These are phyloP conservation scores for Colletotrichum destructivum DNA, from an alignment of 2,329 filamentous ascomycete genomes.

Conservation along the genomic window DNA sequence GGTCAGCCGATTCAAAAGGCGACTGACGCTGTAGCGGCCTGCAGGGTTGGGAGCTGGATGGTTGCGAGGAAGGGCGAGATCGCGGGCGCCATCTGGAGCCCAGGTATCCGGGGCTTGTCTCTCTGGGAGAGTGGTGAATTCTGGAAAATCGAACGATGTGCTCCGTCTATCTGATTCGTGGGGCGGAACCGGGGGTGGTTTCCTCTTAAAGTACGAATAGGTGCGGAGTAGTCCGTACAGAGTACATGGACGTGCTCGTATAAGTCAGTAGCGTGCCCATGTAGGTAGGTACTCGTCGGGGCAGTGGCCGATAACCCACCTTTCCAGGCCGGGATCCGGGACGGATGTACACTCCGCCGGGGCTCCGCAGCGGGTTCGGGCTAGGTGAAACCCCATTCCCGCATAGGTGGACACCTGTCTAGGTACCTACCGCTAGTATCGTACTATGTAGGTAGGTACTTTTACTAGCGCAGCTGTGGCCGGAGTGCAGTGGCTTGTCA, in stretches of 20 bases:
- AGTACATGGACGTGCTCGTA: neutral
- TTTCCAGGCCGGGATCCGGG: constrained; percentile 21
- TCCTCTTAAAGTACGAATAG: no score
- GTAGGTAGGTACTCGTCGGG: neutral
- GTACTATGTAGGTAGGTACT: neutral
- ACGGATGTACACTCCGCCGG: constrained; percentile 20
- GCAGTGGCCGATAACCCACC: neutral
- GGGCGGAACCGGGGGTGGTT: neutral
- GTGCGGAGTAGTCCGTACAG: neutral
- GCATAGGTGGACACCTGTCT: neutral
- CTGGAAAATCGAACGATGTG: constrained; percentile 36
- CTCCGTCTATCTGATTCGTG: constrained; percentile 1
- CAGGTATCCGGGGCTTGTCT: neutral
- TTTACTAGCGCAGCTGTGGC: constrained; percentile 21
- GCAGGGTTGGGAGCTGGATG: neutral
- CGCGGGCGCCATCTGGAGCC: constrained; percentile 22
- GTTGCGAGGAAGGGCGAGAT: constrained; percentile 15
- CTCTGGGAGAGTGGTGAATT: constrained; percentile 24
- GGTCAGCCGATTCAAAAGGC: constrained; percentile 1
- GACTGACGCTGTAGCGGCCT: constrained; percentile 2
- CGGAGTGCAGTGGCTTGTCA: neutral
- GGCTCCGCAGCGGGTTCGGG: constrained; percentile 24
- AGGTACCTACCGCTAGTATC: no score
- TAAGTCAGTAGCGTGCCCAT: neutral
- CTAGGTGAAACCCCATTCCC: constrained; percentile 30